Conservation (phyloP, 2,329 filamentous ascomycete genomes). For the Metarhizium humberi region DNA sequence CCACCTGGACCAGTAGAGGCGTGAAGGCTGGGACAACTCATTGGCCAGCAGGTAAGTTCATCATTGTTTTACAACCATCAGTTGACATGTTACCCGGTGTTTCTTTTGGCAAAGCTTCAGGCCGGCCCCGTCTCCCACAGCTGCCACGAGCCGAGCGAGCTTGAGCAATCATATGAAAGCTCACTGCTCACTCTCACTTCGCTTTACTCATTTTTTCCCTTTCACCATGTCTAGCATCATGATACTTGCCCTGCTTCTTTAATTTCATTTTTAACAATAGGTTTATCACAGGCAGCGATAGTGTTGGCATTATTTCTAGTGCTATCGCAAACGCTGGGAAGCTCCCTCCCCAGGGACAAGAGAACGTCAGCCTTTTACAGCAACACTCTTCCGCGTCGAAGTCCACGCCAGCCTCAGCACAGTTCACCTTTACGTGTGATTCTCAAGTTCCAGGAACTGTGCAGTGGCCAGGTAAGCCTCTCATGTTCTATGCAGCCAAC, state of each 20-base stretch:
- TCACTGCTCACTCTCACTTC: background rate
- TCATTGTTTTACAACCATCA: background rate
- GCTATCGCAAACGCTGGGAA: conserved; percentile 85
- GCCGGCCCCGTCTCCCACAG: background rate
- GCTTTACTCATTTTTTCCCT: background rate
- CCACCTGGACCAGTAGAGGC: conserved; percentile 42
- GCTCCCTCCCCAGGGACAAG: conserved; percentile 56
- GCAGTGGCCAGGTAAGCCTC: conserved; percentile 55
- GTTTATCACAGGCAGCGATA: conserved; percentile 27
- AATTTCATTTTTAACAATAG: background rate
- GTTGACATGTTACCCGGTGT: background rate
- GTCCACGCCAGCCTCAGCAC: conserved; percentile 61
- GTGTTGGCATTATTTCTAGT: conserved; percentile 74
- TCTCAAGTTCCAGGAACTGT: conserved; percentile 76
- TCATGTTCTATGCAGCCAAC: background rate
- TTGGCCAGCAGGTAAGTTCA: conserved; percentile 36
- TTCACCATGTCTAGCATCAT: background rate
- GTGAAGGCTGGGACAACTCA: conserved; percentile 35
- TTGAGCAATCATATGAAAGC: background rate
- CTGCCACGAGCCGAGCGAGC: background rate
- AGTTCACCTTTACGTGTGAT: conserved; percentile 95
- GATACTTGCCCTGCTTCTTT: background rate
- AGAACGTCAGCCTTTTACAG: conserved; percentile 70
- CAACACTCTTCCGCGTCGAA: conserved; percentile 52
- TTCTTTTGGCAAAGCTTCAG: background rate